A percentile compares a stretch with the other conserved stretches of the same genome.
Evolutionary conservation across 768 basidiomycete species (phyloP).

Genomic region (Mycena kentingensis): DNA sequence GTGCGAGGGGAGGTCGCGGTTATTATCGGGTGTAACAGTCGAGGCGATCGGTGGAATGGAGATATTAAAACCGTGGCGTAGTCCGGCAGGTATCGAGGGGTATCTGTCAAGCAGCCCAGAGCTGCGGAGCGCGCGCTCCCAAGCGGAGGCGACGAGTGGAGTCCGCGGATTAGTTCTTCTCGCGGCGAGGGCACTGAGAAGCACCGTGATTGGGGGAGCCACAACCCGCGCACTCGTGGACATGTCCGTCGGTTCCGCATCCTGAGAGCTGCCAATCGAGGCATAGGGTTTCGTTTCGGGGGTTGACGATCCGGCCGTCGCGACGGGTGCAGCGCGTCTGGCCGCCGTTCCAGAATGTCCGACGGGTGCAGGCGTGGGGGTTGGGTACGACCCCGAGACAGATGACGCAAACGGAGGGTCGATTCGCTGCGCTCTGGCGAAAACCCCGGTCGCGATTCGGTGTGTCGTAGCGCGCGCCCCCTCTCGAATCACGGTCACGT

Average conservation of each 20-base stretch:
- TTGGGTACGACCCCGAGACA: conserved; percentile 6
- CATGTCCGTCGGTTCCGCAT: conserved; percentile 22
- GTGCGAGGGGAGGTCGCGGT: conserved; percentile 19
- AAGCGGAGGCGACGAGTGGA: conserved; percentile 32
- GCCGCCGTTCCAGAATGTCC: conserved; percentile 26
- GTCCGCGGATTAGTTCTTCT: conserved; percentile 31
- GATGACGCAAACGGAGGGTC: conserved; percentile 8
- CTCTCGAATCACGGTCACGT: too few relatives aligned
- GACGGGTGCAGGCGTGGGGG: background rate
- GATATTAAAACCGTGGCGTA: conserved; percentile 36
- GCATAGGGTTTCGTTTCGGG: conserved; percentile 31
- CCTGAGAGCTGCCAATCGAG: conserved; percentile 34
- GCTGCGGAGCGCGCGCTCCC: conserved; percentile 28
- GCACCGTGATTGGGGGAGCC: conserved; percentile 40
- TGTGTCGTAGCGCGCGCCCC: too few relatives aligned
- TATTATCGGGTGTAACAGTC: conserved; percentile 37
- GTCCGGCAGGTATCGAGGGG: conserved; percentile 22
- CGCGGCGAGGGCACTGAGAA: conserved; percentile 38
- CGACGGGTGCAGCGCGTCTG: conserved; percentile 20
- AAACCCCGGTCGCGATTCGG: too few relatives aligned
- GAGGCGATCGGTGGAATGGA: conserved; percentile 33
- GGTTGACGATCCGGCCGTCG: conserved; percentile 24
- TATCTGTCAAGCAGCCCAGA: conserved; percentile 28
- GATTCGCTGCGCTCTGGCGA: background rate
- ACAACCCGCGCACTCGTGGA: conserved; percentile 48